phyloP scores from a whole-genome alignment of 2,329 filamentous ascomycete genomes.

The Cladosporium sphaerospermum region DNA sequence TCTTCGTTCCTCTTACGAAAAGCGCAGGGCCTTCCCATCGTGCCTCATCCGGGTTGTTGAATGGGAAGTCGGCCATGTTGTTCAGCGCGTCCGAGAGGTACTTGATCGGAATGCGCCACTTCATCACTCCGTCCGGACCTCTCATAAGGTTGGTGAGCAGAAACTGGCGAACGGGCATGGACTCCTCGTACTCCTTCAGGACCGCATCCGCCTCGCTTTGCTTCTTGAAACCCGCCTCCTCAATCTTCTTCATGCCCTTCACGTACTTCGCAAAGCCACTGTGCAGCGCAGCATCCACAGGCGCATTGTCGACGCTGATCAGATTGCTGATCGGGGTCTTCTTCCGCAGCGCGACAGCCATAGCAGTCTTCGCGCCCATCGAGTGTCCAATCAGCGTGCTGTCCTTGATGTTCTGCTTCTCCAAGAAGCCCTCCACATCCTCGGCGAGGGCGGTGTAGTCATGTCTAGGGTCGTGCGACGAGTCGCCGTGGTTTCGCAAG shows the following conservation, averaged over 20 bases:
- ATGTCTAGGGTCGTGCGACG: constrained; percentile 68
- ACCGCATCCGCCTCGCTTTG: constrained; percentile 77
- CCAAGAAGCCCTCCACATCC: constrained; percentile 75
- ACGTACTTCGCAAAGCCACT: constrained; percentile 75
- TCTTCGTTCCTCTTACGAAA: constrained; percentile 71
- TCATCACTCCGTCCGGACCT: constrained; percentile 49
- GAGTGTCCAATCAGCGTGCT: constrained; percentile 85
- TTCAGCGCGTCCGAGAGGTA: constrained; percentile 62
- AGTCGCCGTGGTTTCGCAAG: constrained; percentile 87
- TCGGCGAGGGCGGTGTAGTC: constrained; percentile 77
- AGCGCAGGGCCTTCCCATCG: constrained; percentile 73
- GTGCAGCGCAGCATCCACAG: constrained; percentile 69
- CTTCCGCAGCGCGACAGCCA: constrained; percentile 71
- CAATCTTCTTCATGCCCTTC: constrained; percentile 75
- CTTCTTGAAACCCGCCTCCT: constrained; percentile 59
- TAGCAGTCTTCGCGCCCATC: constrained; percentile 93
- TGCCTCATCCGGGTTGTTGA: constrained; percentile 60
- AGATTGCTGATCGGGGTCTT: constrained; percentile 64
- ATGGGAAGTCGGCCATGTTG: constrained; percentile 84
- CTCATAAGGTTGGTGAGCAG: constrained; percentile 78
- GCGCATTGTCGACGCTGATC: constrained; percentile 86
- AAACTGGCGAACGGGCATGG: constrained; percentile 78
- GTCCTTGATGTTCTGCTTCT: constrained; percentile 60
- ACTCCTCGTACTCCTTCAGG: constrained; percentile 65
- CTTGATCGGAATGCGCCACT: constrained; percentile 73